Percentiles rank a stretch among this genome's conserved stretches.
Conservation (phyloP, 2,329 filamentous ascomycete species). For the Cladophialophora psammophila region DNA sequence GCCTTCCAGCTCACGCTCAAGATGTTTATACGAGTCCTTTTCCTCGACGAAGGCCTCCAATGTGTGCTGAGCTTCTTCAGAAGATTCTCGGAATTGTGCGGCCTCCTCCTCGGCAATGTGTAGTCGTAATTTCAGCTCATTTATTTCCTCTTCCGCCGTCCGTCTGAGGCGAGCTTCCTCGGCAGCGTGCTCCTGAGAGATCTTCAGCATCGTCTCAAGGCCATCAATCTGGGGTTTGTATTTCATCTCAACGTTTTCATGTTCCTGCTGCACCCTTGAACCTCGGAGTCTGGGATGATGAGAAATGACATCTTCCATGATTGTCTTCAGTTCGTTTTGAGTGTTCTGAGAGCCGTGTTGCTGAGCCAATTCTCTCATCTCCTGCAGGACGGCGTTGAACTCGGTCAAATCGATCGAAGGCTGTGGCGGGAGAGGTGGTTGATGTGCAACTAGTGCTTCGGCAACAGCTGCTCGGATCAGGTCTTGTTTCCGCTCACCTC, state of each 20-base stretch:
- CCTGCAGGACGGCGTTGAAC: slow-evolving; percentile 50
- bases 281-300: slow-evolving; percentile 63
- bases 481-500: slow-evolving; percentile 67
- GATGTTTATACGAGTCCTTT: slow-evolving; percentile 68
- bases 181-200: slow-evolving; percentile 69
- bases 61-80: slow-evolving; percentile 69
- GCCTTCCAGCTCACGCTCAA: slow-evolving; percentile 61
- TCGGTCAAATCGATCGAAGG: slow-evolving; percentile 47
- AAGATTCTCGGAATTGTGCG: slow-evolving; percentile 55
- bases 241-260: slow-evolving; percentile 59
- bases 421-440: slow-evolving; percentile 39
- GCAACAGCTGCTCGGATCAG: slow-evolving; percentile 70
- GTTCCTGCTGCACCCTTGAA: slow-evolving; percentile 57
- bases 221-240: slow-evolving; percentile 68
- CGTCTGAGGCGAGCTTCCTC: slow-evolving; percentile 69
- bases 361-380: slow-evolving; percentile 42
- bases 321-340: slow-evolving; percentile 64
- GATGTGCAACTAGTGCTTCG: slow-evolving; percentile 67
- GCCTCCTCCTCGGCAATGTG: slow-evolving; percentile 68
- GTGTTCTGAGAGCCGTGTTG: slow-evolving; percentile 33
- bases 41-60: slow-evolving; percentile 73
- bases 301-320: slow-evolving; percentile 70
- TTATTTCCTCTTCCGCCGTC: slow-evolving; percentile 73
- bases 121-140: slow-evolving; percentile 74
- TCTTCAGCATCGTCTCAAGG: slow-evolving; percentile 71